Base-by-base conservation (phyloP, 73 alveolate species). In the Effrenium voratum region DNA sequence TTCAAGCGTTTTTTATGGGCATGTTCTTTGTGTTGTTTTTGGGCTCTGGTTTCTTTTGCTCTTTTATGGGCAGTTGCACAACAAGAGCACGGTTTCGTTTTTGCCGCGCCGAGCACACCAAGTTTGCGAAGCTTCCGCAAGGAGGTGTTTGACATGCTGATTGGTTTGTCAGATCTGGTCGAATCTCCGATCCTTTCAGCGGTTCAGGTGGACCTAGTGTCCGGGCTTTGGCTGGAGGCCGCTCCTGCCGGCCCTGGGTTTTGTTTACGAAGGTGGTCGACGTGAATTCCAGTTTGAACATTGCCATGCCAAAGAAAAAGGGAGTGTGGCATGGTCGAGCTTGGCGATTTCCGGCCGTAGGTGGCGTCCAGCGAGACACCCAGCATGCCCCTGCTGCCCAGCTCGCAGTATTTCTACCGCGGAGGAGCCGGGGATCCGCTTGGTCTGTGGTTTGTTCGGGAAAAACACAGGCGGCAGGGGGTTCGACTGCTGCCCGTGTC, bases 161-260 rank as follows among this genome's bases (percentile, higher is more conserved):
- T n/a, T n/a, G n/a, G n/a, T n/a, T n/a, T n/a, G n/a, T n/a, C n/a
- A n/a, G n/a, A n/a, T n/a, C n/a, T n/a, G n/a, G n/a, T n/a, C n/a
- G n/a, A n/a, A n/a, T n/a, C n/a, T n/a, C 8, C 19, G 26, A 8
- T 52, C 41, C 76, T 63, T 5, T 63, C 40, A 10, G 57, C 79
- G 8, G 12, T 41, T 40, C 60, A 76, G 87, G 87, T 76, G 8
- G 87, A 76, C 28, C 16, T 43, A 59, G 60, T 59, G 26, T 76
- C 87, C 40, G 87, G 87, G 60, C 87, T 76, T 24, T 76, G 87
- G 87, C 52, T 16, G 52, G 41, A 76, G 87, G 80, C 73, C 22
- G 73, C 4, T 26, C 68, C 68, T 55, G 24, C 73, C 22, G 30
- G n/a, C 22, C 34, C 73, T 59, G 73, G 73, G 34, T 59, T 5